Conservation (phyloP, 495 filamentous ascomycete species). For the Penicillium egyptiacum region DNA sequence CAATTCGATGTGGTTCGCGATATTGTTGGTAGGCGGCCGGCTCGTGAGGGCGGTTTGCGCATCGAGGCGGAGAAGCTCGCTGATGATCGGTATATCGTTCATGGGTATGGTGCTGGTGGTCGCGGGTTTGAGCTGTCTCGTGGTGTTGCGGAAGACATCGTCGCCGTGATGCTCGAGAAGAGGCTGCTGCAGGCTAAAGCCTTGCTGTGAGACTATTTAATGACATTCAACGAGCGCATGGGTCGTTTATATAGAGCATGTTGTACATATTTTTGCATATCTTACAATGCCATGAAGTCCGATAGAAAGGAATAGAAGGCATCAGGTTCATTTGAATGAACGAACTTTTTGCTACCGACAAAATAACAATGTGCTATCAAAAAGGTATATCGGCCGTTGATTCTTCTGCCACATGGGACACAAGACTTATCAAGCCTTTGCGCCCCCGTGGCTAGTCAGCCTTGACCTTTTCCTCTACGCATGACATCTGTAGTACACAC, state of each 20-base stretch:
- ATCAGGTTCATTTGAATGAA: conserved; percentile 27
- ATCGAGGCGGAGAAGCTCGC: conserved; percentile 40
- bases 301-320: conserved; percentile 4
- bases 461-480: conserved; percentile 12
- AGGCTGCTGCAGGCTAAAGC: conserved; percentile 32
- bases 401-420: conserved; percentile 32
- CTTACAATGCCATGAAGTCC: not conserved
- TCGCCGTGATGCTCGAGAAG: conserved; percentile 32
- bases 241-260: conserved; percentile 2
- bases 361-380: conserved; percentile 36
- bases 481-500: conserved; percentile 10
- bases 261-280: not conserved
- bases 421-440: conserved; percentile 16
- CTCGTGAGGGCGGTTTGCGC: conserved; percentile 45
- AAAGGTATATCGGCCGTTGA: conserved; percentile 36
- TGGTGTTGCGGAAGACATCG: conserved; percentile 44
- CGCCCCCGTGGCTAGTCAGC: conserved; percentile 19
- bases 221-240: not conserved
- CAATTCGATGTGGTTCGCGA: conserved; percentile 49
- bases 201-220: conserved; percentile 21
- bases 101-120: conserved; percentile 65
- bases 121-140: conserved; percentile 53
- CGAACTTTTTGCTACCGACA: conserved; percentile 37
- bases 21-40: conserved; percentile 46
- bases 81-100: conserved; percentile 43